These are phyloP conservation scores for Xanthoceras sorbifolium DNA, from an alignment of 345 rosid genomes.

Conservation along the genomic window DNA sequence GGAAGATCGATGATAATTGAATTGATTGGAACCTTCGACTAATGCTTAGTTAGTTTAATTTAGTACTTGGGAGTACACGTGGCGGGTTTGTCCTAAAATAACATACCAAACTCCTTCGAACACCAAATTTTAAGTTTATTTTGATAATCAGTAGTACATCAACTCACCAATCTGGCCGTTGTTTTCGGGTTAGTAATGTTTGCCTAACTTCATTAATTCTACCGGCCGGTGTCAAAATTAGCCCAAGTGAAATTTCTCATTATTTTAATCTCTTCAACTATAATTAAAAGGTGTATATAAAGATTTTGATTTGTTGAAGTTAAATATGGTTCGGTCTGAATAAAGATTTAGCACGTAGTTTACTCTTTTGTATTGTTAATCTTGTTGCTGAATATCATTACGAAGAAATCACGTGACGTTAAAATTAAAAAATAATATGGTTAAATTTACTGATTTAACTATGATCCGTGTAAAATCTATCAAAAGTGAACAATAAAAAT, in stretches of 20 bases:
- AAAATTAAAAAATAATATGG: too few species aligned
- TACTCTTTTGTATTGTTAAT: too few species aligned
- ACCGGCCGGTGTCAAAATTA: neutral
- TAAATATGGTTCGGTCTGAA: too few species aligned
- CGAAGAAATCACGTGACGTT: too few species aligned
- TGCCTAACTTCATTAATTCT: conserved; percentile 1
- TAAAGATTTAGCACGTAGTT: too few species aligned
- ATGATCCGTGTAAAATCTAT: too few species aligned
- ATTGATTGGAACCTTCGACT: neutral
- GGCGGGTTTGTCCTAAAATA: neutral
- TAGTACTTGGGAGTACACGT: neutral
- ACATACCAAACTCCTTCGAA: neutral
- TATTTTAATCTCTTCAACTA: neutral
- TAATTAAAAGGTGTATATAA: neutral
- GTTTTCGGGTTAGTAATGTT: neutral
- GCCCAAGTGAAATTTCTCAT: neutral
- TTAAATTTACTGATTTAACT: too few species aligned
- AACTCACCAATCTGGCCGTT: conserved; percentile 15
- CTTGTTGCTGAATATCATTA: too few species aligned
- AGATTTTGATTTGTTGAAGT: too few species aligned
- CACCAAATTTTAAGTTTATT: neutral
- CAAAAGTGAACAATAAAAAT: too few species aligned
- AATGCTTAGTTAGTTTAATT: neutral
- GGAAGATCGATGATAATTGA: too few species aligned
- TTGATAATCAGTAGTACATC: neutral